These are phyloP conservation scores for Ananas comosus DNA, from an alignment of 176 grass and related monocot genomes.

Conservation along the genomic window DNA sequence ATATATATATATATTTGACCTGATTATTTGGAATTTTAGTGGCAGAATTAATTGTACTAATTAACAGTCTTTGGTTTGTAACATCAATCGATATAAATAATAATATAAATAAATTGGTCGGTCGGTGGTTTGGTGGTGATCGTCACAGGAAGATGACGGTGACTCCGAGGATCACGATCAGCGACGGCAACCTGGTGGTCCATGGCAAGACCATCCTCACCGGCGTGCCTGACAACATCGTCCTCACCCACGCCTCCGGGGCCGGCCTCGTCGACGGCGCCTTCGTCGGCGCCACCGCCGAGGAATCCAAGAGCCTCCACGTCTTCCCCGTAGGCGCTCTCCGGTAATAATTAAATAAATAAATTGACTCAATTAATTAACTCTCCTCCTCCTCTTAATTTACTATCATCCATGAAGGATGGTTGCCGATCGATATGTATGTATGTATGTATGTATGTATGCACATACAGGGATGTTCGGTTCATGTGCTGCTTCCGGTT, in stretches of 20 bases:
- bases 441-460: not conserved
- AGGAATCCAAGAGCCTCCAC: conserved; percentile 30
- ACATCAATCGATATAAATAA: too few relatives aligned
- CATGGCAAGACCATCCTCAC: conserved; percentile 22
- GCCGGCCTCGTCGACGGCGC: conserved; percentile 7
- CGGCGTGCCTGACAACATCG: conserved; percentile 14
- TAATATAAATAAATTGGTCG: too few relatives aligned
- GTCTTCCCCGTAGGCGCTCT: conserved; percentile 30
- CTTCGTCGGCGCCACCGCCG: conserved; percentile 32
- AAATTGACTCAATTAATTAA: not conserved
- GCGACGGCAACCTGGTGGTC: conserved; percentile 20
- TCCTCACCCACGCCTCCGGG: conserved; percentile 8
- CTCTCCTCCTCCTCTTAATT: not conserved
- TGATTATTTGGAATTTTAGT: too few relatives aligned
- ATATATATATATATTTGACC: too few relatives aligned
- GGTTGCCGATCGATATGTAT: too few relatives aligned
- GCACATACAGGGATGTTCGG: conserved; percentile 33
- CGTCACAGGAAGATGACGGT: not conserved
- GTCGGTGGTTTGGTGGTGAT: too few relatives aligned
- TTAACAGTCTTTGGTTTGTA: too few relatives aligned
- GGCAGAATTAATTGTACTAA: too few relatives aligned
- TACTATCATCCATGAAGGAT: too few relatives aligned
- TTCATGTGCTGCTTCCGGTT: conserved; percentile 40
- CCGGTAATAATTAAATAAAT: conserved; percentile 8
- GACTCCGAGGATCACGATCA: conserved; percentile 4